A percentile compares a stretch with the other conserved stretches of the same genome.
Conservation (phyloP, 2,329 filamentous ascomycete species). For the Penicillium thymicola region DNA sequence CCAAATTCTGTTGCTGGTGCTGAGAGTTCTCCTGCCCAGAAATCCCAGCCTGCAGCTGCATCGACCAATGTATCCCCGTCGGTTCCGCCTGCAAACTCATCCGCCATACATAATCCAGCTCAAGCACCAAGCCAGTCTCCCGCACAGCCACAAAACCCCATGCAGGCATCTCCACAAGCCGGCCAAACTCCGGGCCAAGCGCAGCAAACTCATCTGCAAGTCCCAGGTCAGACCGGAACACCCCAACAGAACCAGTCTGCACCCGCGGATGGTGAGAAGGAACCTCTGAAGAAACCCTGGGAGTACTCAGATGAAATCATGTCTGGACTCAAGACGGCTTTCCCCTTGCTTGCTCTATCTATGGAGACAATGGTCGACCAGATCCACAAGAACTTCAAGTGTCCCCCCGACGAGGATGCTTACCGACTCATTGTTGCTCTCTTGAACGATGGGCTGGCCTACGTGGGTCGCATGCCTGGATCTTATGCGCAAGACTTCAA, state of each 20-base stretch:
- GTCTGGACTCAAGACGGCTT: conserved; percentile 92
- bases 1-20: conserved; percentile 42
- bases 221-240: conserved; percentile 27
- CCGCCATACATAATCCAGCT: conserved; percentile 25
- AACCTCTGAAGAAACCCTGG: conserved; percentile 75
- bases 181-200: conserved; percentile 23
- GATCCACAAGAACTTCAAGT: conserved; percentile 99
- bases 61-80: conserved; percentile 26
- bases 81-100: conserved; percentile 22
- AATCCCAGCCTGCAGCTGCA: conserved; percentile 45
- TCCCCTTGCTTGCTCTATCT: conserved; percentile 88
- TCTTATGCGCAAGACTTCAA: conserved; percentile 91
- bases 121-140: conserved; percentile 24
- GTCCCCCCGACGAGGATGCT: conserved; percentile 94
- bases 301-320: conserved; percentile 95
- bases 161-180: conserved; percentile 22
- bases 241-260: conserved; percentile 17
- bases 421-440: conserved; percentile 96
- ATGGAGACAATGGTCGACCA: conserved; percentile 99
- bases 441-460: conserved; percentile 90
- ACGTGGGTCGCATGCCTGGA: conserved; percentile 80
- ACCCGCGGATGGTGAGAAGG: conserved; percentile 36
- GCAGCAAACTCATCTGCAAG: conserved; percentile 23
- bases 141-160: conserved; percentile 17
- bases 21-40: conserved; percentile 44